Evolutionary conservation across 768 basidiomycete species (phyloP).

Genomic region (Fistulinella prunicolor): DNA sequence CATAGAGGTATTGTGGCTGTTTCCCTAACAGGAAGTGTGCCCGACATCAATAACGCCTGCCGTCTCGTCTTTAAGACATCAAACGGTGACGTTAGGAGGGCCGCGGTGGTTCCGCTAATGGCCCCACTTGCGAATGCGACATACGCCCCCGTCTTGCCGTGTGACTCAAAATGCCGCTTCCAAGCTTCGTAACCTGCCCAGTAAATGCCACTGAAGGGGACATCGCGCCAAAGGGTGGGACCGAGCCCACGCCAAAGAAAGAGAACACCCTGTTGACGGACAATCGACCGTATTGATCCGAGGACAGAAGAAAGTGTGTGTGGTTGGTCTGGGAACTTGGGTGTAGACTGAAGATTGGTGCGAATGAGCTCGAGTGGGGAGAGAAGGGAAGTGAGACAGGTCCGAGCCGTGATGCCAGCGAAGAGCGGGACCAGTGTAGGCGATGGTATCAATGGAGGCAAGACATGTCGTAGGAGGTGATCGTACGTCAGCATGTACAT

Average conservation of each 20-base stretch:
- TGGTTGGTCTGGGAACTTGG: constrained; percentile 62
- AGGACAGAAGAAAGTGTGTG: constrained; percentile 78
- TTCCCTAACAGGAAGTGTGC: constrained; percentile 36
- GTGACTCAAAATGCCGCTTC: constrained; percentile 59
- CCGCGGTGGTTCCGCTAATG: constrained; percentile 80
- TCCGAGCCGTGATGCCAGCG: constrained; percentile 82
- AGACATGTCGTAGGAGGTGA: constrained; percentile 62
- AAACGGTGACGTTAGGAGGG: constrained; percentile 89
- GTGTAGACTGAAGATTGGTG: constrained; percentile 90
- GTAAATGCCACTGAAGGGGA: constrained; percentile 95
- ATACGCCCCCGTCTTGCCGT: constrained; percentile 54
- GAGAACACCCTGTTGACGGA: constrained; percentile 58
- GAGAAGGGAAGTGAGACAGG: constrained; percentile 68
- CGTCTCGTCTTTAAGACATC: constrained; percentile 95
- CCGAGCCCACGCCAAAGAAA: constrained; percentile 90
- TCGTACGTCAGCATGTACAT: constrained; percentile 97
- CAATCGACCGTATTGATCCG: constrained; percentile 54
- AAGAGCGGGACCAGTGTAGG: constrained; percentile 61
- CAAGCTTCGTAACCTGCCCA: constrained; percentile 93
- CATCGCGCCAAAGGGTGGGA: constrained; percentile 93
- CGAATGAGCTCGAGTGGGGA: constrained; percentile 93
- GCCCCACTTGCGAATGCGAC: constrained; percentile 91
- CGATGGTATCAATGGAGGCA: constrained; percentile 60
- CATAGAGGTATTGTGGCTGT: constrained; percentile 63
- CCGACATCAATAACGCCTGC: constrained; percentile 76